Percentiles rank a stretch among this genome's conserved stretches.
These are phyloP conservation scores for Circinella umbellata DNA, from an alignment of 371 early-diverging fungal species.

Conservation along the genomic window DNA sequence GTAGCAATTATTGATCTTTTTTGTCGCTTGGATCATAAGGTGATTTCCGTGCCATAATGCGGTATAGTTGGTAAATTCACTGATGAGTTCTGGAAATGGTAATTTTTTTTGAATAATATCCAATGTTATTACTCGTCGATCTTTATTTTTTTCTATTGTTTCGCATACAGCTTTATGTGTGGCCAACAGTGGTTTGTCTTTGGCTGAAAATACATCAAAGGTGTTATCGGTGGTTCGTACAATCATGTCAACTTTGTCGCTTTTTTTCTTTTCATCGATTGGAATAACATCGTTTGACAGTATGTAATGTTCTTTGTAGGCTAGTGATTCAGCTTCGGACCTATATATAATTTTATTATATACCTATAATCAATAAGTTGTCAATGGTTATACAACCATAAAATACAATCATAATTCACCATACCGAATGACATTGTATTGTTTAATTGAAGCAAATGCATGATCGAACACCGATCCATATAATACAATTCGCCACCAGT, in stretches of 20 bases:
- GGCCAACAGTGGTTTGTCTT: not conserved
- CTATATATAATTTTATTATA: not conserved
- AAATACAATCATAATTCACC: not conserved
- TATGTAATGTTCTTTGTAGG: not conserved
- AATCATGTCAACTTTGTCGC: not conserved
- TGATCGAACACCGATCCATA: not conserved
- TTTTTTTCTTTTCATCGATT: not conserved
- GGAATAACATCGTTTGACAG: not conserved
- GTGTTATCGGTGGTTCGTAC: not conserved
- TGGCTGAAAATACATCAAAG: not conserved
- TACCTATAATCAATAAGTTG: not conserved
- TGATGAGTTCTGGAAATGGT: not conserved
- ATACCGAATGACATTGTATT: not conserved
- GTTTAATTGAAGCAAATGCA: not conserved
- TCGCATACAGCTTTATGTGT: not conserved
- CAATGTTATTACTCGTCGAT: not conserved
- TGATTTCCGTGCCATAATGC: not conserved
- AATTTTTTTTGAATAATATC: not conserved
- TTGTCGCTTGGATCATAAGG: not conserved
- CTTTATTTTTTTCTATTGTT: not conserved
- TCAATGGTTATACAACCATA: not conserved
- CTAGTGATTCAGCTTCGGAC: not conserved
- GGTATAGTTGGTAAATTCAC: not conserved
- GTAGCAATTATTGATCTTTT: not conserved
- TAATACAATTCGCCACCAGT: not conserved